These are phyloP conservation scores for Colletotrichum scovillei DNA, from an alignment of 2,329 filamentous ascomycete species.

Conservation along the genomic window DNA sequence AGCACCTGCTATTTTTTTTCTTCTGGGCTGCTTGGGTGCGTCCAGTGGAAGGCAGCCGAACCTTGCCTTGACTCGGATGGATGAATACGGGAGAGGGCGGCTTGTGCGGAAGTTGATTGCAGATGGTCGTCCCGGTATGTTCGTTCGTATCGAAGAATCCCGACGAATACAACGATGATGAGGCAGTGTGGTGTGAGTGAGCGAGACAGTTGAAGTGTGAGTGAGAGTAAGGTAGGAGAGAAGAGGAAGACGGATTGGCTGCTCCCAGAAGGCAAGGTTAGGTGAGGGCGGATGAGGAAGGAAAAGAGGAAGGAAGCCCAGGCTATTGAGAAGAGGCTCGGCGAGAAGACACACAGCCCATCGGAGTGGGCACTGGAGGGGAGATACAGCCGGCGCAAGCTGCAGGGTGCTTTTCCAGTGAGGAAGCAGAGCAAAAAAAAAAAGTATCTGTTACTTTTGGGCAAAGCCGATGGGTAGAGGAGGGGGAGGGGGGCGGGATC, in stretches of 20 bases:
- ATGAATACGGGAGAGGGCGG: not conserved
- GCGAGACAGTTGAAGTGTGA: not conserved
- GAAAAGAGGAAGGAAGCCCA: slow-evolving; percentile 17
- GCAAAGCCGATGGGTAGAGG: not conserved
- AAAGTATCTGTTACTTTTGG: not conserved
- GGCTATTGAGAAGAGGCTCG: slow-evolving; percentile 23
- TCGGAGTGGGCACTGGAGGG: slow-evolving; percentile 22
- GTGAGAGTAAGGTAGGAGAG: not conserved
- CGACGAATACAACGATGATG: slow-evolving; percentile 21
- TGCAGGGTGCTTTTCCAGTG: slow-evolving; percentile 7
- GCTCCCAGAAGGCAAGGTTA: slow-evolving; percentile 4
- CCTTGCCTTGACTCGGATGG: slow-evolving; percentile 17
- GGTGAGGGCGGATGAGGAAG: slow-evolving; percentile 17
- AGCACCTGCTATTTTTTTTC: slow-evolving; percentile 28
- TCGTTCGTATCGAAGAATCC: slow-evolving; percentile 8
- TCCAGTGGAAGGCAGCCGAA: slow-evolving; percentile 10
- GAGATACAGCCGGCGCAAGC: slow-evolving; percentile 15
- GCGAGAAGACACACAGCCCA: slow-evolving; percentile 32
- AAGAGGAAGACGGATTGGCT: not conserved
- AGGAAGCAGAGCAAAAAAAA: slow-evolving; percentile 9
- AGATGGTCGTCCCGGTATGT: not conserved
- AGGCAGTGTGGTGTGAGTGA: not conserved
- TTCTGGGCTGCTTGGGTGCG: slow-evolving; percentile 20
- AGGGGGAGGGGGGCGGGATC: not conserved
- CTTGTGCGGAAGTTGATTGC: not conserved